Conservation (phyloP, 495 filamentous ascomycete genomes). For the Penicillium longicatenatum region DNA sequence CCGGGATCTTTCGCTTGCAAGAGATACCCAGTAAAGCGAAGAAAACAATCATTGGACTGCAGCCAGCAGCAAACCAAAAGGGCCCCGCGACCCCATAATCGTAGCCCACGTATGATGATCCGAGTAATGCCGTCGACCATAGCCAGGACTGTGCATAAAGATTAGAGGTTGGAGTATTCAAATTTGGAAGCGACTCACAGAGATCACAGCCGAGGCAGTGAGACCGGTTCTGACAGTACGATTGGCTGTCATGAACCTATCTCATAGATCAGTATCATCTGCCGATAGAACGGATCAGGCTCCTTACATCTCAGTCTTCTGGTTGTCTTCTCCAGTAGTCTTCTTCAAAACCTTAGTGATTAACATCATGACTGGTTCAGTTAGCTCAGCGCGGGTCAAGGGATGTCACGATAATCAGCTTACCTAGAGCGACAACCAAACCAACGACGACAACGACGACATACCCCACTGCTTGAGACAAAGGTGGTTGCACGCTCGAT, state of each 20-base stretch:
- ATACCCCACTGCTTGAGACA: slow-evolving; percentile 42
- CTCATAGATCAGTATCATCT: not conserved
- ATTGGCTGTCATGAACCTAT: slow-evolving; percentile 9
- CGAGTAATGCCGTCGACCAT: not conserved
- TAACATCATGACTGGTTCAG: slow-evolving; percentile 35
- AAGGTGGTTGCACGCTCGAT: slow-evolving; percentile 31
- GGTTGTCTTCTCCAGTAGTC: slow-evolving; percentile 42
- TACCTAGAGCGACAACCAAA: slow-evolving; percentile 35
- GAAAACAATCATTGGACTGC: slow-evolving; percentile 4
- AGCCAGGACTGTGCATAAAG: slow-evolving; percentile 3
- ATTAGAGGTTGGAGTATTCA: not conserved
- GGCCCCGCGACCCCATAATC: slow-evolving; percentile 3
- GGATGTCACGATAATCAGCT: not conserved
- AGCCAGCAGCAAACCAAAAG: slow-evolving; percentile 11
- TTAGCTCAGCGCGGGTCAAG: not conserved
- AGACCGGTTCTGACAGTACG: slow-evolving; percentile 6
- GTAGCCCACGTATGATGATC: slow-evolving; percentile 5
- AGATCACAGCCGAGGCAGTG: slow-evolving; percentile 8
- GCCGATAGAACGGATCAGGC: not conserved
- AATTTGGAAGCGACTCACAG: slow-evolving; percentile 14
- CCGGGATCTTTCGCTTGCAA: slow-evolving; percentile 6
- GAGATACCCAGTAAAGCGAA: slow-evolving; percentile 5
- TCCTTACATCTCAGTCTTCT: slow-evolving; percentile 39
- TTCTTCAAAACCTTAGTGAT: slow-evolving; percentile 32
- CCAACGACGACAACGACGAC: slow-evolving; percentile 38